phyloP scores from a whole-genome alignment of 495 filamentous ascomycete genomes.

The Mycothermus thermophilus region DNA sequence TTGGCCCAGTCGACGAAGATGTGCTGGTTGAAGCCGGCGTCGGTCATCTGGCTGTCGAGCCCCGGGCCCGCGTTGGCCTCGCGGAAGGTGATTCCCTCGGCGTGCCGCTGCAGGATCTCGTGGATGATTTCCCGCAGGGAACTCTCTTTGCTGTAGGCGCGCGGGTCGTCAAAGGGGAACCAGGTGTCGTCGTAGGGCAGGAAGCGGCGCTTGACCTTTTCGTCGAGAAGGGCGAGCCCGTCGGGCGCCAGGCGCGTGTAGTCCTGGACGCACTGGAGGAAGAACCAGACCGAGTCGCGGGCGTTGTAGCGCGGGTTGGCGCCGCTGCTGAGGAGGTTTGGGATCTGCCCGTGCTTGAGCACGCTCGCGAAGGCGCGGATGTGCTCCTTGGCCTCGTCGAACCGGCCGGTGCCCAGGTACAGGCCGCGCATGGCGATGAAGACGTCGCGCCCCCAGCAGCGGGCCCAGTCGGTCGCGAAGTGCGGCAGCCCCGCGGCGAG shows the following conservation, averaged over 20 bases:
- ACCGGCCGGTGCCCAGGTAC: conserved; percentile 76
- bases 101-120: conserved; percentile 85
- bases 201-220: conserved; percentile 73
- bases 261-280: conserved; percentile 87
- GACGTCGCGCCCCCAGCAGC: conserved; percentile 94
- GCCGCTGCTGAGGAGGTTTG: conserved; percentile 79
- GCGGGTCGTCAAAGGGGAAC: conserved; percentile 64
- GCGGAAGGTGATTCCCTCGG: conserved; percentile 72
- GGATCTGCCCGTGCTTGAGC: conserved; percentile 97
- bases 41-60: conserved; percentile 86
- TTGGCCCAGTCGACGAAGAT: conserved; percentile 86
- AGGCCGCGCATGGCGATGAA: conserved; percentile 92
- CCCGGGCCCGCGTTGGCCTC: conserved; percentile 86
- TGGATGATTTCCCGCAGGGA: conserved; percentile 81
- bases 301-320: conserved; percentile 92
- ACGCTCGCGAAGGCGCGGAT: conserved; percentile 93
- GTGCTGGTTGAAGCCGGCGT: conserved; percentile 81
- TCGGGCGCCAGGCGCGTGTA: conserved; percentile 73
- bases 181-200: conserved; percentile 89
- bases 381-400: conserved; percentile 77
- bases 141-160: conserved; percentile 72
- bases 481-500: conserved; percentile 91
- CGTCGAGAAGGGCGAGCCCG: conserved; percentile 59
- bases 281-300: conserved; percentile 94
- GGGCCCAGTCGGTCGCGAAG: conserved; percentile 85